Base-by-base conservation (phyloP, 257 asterid genomes). In the Ligustrum vulgare region DNA sequence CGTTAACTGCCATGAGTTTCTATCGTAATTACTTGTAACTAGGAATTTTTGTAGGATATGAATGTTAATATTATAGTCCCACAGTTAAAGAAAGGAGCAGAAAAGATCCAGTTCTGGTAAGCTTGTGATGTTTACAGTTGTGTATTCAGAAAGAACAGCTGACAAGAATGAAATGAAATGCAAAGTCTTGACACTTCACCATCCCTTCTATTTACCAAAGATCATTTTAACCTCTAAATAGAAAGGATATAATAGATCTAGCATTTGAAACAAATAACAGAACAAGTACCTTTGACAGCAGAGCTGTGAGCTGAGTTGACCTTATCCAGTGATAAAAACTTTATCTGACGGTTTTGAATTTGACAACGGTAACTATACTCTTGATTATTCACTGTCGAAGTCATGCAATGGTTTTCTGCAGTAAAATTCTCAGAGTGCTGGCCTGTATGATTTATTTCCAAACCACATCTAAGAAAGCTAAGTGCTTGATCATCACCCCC, bases 401-500 rank as follows among this genome's bases (percentile, higher is more conserved):
- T 16, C 64, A 74, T 71, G 72, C 75, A 69, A 68, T 71, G 68
- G 43, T 22, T 70, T 69, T 80, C 78, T 43, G 45, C 34, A 56
- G 79, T 62, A 35, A 18, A 70, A 76, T 60, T 72, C 67, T 76
- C 82, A 68, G 69, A 73, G 69, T 72, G 75, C 80, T 86, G 79
- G 43, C 75, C 41, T 54, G 31, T 63, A n/a, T 79, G 81, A 74
- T 80, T 73, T 54, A 76, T 15, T 67, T 85, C 79, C 80, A 92
- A 66, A 83, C 84, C 89, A 75, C 88, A 85, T 86, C 86, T 81
- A 76, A 91, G 79, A 82, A 90, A 88, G 79, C 76, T 89, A 75
- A 95, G 86, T 20, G 96, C 89, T 86, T 92, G 99, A 88, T 94
- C 99, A 76, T 94, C 99, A 15, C 99, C 99, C 60, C 99, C 99